Percentiles rank a stretch among this genome's conserved stretches.
Evolutionary conservation across 495 filamentous ascomycete species (phyloP).

Genomic region (Penicillium goetzii): DNA sequence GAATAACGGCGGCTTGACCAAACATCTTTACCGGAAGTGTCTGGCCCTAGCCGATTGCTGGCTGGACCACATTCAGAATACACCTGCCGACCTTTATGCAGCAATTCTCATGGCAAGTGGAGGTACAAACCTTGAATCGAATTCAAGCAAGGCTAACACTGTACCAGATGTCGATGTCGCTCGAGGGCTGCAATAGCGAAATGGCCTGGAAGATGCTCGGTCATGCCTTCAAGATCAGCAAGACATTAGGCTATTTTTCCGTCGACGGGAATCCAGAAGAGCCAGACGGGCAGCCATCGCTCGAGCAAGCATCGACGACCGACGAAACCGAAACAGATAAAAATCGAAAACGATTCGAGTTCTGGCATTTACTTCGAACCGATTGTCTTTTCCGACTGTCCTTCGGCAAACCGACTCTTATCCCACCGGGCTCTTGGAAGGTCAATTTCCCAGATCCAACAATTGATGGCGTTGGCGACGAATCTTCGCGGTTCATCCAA

Average conservation of each 20-base stretch:
- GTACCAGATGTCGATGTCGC: not conserved
- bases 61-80: not conserved
- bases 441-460: conserved; percentile 2
- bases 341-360: conserved; percentile 6
- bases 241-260: not conserved
- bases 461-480: not conserved
- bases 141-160: not conserved
- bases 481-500: not conserved
- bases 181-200: not conserved
- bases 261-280: not conserved
- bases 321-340: not conserved
- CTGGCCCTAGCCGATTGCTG: not conserved
- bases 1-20: not conserved
- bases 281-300: not conserved
- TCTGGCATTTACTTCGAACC: not conserved
- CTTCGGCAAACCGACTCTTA: conserved; percentile 1
- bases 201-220: not conserved
- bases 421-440: not conserved
- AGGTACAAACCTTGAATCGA: not conserved
- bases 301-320: not conserved
- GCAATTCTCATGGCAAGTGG: not conserved
- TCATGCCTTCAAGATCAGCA: not conserved
- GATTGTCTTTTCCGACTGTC: not conserved
- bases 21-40: not conserved
- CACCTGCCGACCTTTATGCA: not conserved